phyloP scores from a whole-genome alignment of 495 filamentous ascomycete genomes.

The Neurospora sp. region DNA sequence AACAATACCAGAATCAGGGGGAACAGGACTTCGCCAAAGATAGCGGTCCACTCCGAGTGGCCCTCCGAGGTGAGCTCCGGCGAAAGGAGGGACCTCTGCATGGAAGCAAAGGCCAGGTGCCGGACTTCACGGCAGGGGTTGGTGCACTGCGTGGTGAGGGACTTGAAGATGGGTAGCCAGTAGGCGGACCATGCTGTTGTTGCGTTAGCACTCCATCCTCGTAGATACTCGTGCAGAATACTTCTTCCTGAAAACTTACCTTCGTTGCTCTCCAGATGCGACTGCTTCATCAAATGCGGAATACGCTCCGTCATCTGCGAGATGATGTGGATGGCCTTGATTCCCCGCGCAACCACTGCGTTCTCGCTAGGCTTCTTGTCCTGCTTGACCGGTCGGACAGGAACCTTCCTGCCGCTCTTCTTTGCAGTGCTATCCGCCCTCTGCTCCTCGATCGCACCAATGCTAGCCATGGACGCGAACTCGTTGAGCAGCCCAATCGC shows the following conservation, averaged over 20 bases:
- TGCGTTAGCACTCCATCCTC: constrained; percentile 12
- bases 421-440: constrained; percentile 49
- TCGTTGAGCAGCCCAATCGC: constrained; percentile 75
- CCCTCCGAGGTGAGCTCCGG: constrained; percentile 63
- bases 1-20: constrained; percentile 82
- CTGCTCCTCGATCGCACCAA: constrained; percentile 73
- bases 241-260: constrained; percentile 35
- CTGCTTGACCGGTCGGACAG: constrained; percentile 37
- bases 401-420: constrained; percentile 33
- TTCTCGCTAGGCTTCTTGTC: constrained; percentile 45
- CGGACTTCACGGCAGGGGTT: constrained; percentile 94
- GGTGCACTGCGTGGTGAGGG: constrained; percentile 78
- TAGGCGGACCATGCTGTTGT: constrained; percentile 85
- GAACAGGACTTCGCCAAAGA: constrained; percentile 91
- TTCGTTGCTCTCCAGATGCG: constrained; percentile 81
- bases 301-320: constrained; percentile 71
- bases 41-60: constrained; percentile 85
- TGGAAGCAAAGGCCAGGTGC: constrained; percentile 72
- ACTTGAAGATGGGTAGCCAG: constrained; percentile 90
- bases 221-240: neutral
- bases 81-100: constrained; percentile 80
- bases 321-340: constrained; percentile 70
- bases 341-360: constrained; percentile 63
- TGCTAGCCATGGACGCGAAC: constrained; percentile 74
- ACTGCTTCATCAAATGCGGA: constrained; percentile 78